Conservation (phyloP, 164 flowering plant species). For the Chloranthus sessilifolius region DNA sequence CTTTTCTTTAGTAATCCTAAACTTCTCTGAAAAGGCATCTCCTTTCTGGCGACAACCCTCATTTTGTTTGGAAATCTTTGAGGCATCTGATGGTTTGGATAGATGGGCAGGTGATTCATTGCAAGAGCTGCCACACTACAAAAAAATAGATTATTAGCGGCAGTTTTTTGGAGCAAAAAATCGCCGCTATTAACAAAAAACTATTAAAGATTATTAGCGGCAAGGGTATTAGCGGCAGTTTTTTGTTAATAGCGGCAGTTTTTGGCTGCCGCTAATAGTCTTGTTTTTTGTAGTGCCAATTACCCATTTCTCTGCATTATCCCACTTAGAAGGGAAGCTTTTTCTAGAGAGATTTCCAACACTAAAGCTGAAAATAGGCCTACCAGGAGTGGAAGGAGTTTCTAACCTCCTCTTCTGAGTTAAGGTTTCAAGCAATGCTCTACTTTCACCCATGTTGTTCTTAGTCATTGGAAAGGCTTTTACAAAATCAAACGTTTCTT, state of each 20-base stretch:
- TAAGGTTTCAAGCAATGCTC: conserved; percentile 15
- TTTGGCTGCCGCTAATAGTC: too few species aligned
- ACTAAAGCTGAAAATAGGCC: conserved; percentile 72
- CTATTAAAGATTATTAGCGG: too few species aligned
- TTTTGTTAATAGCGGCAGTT: too few species aligned
- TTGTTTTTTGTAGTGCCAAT: too few species aligned
- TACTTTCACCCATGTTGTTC: too few species aligned
- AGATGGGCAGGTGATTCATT: conserved; percentile 66
- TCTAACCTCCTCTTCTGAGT: conserved; percentile 48
- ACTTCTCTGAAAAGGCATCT: conserved; percentile 41
- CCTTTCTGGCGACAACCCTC: conserved; percentile 28
- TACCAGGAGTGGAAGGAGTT: conserved; percentile 75
- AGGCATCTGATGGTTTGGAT: conserved; percentile 23
- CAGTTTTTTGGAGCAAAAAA: too few species aligned
- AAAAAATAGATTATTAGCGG: too few species aligned
- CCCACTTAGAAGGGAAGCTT: conserved; percentile 83
- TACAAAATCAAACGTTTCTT: conserved; percentile 74
- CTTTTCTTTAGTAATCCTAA: too few species aligned
- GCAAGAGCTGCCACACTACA: conserved; percentile 44
- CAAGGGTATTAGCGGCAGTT: too few species aligned
- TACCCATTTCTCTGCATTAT: conserved; percentile 93
- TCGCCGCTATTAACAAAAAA: too few species aligned
- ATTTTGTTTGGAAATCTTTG: conserved; percentile 22
- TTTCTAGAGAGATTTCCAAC: conserved; percentile 42
- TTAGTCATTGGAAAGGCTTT: conserved; percentile 51